A percentile compares a stretch with the other conserved stretches of the same genome.
These are phyloP conservation scores for Colletotrichum sp. DNA, from an alignment of 2,329 filamentous ascomycete species.

Conservation along the genomic window DNA sequence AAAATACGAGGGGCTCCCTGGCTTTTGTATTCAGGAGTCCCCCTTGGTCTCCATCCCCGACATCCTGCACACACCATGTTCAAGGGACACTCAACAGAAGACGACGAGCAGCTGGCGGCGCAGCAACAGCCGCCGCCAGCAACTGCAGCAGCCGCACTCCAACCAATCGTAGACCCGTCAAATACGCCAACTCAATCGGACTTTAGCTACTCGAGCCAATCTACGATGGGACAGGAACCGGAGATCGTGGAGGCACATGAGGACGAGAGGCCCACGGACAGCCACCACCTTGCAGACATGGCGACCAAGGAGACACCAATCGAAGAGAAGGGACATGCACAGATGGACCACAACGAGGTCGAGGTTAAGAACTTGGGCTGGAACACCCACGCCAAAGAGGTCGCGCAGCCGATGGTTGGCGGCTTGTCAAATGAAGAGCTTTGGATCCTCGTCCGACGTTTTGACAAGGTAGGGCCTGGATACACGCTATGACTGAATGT, in stretches of 20 bases:
- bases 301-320: constrained; percentile 26
- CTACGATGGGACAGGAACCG: constrained; percentile 27
- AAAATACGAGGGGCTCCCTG: not conserved
- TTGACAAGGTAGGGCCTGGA: constrained; percentile 60
- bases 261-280: constrained; percentile 36
- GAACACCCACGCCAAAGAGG: constrained; percentile 63
- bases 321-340: constrained; percentile 49
- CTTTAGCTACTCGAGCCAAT: constrained; percentile 11
- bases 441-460: constrained; percentile 74
- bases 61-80: not conserved
- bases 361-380: constrained; percentile 74
- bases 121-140: not conserved
- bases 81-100: not conserved
- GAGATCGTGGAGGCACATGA: constrained; percentile 30
- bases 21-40: no score
- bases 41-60: not conserved
- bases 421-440: constrained; percentile 75
- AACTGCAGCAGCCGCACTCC: not conserved
- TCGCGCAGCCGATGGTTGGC: constrained; percentile 66
- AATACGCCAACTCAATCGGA: not conserved
- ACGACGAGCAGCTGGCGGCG: not conserved
- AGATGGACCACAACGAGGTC: constrained; percentile 51
- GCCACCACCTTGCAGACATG: constrained; percentile 40
- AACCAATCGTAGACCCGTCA: not conserved
- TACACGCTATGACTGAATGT: constrained; percentile 11